Base-by-base conservation (phyloP, 2,329 filamentous ascomycete species). In the Capronia coronata region DNA sequence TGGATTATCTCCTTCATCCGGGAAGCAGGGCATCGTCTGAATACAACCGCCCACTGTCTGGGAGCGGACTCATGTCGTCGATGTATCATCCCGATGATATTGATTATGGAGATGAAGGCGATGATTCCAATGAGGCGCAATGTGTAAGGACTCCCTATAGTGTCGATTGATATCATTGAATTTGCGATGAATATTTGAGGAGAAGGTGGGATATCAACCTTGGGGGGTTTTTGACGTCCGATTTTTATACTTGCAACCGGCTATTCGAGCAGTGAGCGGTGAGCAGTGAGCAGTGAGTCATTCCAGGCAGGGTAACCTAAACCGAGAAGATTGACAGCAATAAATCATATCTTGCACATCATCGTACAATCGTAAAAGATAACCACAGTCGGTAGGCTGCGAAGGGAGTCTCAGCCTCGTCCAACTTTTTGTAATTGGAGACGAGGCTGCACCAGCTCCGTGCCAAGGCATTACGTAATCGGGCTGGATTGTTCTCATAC, bases 1-100 rank as follows among this genome's bases (percentile, higher is more conserved):
- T 57, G 51, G 54, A 57, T 34, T 57, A 57, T 21, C 39, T 57
- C 18, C 48, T 43, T 16, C 54, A 57, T 40, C 54, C 46, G 7
- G 54, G 54, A 1, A 56, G 48, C 25, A 34, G 45, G 22, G 23
- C 44, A 6, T 49, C 54, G 11, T 48, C 41, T n/a, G 51, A 54
- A 30, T 51, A 54, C 19, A 54, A 51, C 23, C 48, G 45, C 9
- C 30, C 9, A 10, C n/a, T 54, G 18, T 52, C 51, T 16, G 51
- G 54, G n/a, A 49, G 48, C 13, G 43, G 25, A 10, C 32, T 57
- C 9, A 42, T 52, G 8, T 45, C 43, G 10, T 43, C 53, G 6
- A 49, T 29, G 41, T 53, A 53, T 16, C 23, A 49, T 29, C 11
- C 23, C 21, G 47, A 51, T 9, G 44, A 43, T 18, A 47, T 32